These are phyloP conservation scores for Huntiella abstrusa DNA, from an alignment of 2,329 filamentous ascomycete species.

Conservation along the genomic window DNA sequence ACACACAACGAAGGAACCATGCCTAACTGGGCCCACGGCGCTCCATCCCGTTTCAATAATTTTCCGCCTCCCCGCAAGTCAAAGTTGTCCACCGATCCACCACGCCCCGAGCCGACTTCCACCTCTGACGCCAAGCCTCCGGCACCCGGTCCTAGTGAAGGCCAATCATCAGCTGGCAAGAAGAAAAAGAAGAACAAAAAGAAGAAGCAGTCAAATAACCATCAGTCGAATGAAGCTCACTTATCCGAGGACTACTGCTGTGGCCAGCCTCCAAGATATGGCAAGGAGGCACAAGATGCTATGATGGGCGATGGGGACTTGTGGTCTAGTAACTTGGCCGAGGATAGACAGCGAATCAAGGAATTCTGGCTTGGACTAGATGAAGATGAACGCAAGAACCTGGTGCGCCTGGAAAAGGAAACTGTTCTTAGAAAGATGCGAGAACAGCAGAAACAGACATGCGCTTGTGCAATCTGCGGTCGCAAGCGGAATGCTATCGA, in stretches of 20 bases:
- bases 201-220: constrained; percentile 16
- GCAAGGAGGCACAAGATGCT: not conserved
- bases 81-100: not conserved
- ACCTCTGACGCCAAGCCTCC: constrained; percentile 13
- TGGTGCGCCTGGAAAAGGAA: constrained; percentile 97
- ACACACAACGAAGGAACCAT: not conserved
- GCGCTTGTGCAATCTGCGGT: constrained; percentile 92
- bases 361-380: constrained; percentile 92
- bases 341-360: constrained; percentile 93
- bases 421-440: constrained; percentile 98
- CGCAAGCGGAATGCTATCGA: constrained; percentile 93
- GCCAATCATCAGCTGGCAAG: constrained; percentile 30
- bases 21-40: not conserved
- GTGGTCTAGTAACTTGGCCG: constrained; percentile 88
- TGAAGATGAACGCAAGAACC: constrained; percentile 82
- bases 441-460: constrained; percentile 98
- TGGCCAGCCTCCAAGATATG: constrained; percentile 3
- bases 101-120: constrained; percentile 19
- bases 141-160: not conserved
- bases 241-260: not conserved
- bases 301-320: constrained; percentile 28
- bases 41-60: too few relatives aligned
- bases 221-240: constrained; percentile 5
- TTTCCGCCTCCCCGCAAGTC: not conserved
- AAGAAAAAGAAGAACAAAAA: constrained; percentile 54